Percentiles rank a stretch among this genome's conserved stretches.
Evolutionary conservation across 441 rosid genomes (phyloP).

Genomic region (Adansonia rubrostipa): DNA sequence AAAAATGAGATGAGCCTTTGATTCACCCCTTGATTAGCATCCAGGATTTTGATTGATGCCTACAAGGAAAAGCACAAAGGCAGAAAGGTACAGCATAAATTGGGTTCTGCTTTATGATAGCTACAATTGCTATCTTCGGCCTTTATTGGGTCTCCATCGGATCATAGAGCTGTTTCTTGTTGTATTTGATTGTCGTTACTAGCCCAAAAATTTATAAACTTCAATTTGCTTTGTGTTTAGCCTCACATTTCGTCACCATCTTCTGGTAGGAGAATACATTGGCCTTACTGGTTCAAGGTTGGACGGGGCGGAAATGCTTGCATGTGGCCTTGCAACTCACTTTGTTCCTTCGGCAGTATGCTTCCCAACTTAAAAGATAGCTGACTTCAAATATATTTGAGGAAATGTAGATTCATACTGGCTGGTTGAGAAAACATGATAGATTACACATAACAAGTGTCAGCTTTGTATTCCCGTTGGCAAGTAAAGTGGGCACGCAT

Average conservation of each 20-base stretch:
- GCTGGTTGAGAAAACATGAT: slow-evolving; percentile 18
- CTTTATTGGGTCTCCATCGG: slow-evolving; percentile 15
- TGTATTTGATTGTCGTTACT: slow-evolving; percentile 1
- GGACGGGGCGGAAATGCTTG: slow-evolving; percentile 88
- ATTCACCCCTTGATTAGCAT: neutral
- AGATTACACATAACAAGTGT: neutral
- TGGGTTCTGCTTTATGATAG: slow-evolving; percentile 12
- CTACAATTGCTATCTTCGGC: slow-evolving; percentile 12
- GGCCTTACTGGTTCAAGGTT: slow-evolving; percentile 81
- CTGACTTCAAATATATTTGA: slow-evolving; percentile 16
- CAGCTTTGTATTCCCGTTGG: slow-evolving; percentile 4
- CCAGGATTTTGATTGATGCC: neutral
- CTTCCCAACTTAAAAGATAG: slow-evolving; percentile 23
- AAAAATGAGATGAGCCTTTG: neutral
- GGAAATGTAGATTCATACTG: neutral
- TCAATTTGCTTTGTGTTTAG: neutral
- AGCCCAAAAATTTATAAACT: slow-evolving; percentile 7
- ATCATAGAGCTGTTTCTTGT: neutral
- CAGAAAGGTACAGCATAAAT: neutral
- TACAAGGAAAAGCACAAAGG: neutral
- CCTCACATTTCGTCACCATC: slow-evolving; percentile 7
- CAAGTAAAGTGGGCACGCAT: slow-evolving; percentile 9
- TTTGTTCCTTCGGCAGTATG: slow-evolving; percentile 68
- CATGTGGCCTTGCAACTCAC: slow-evolving; percentile 92
- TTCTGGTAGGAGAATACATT: slow-evolving; percentile 71